phyloP scores from a whole-genome alignment of 306 rosid genomes.

The Prunus salicina region DNA sequence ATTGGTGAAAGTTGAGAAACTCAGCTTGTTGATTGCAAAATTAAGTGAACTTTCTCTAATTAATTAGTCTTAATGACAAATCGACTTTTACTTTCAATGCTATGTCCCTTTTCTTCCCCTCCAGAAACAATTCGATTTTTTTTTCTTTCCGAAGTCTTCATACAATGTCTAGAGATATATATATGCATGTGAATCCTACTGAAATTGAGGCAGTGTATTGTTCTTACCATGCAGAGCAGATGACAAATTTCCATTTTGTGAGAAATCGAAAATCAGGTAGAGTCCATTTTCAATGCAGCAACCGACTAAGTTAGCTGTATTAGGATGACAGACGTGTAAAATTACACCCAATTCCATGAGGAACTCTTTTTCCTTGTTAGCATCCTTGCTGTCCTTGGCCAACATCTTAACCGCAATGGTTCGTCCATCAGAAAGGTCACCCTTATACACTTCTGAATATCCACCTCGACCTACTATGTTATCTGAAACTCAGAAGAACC shows the following conservation, averaged over 20 bases:
- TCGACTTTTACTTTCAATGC: not conserved
- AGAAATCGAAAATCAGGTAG: constrained; percentile 66
- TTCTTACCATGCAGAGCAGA: constrained; percentile 83
- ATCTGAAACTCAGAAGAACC: constrained; percentile 36
- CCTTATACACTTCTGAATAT: constrained; percentile 88
- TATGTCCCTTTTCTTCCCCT: not conserved
- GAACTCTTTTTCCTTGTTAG: constrained; percentile 84
- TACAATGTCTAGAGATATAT: not conserved
- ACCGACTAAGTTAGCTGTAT: constrained; percentile 71
- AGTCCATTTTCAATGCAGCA: constrained; percentile 88
- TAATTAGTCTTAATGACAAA: not conserved
- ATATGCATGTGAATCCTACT: not conserved
- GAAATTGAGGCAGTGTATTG: not conserved
- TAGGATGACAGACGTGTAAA: constrained; percentile 83
- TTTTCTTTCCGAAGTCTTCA: not conserved
- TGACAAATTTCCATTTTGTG: constrained; percentile 86
- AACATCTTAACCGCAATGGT: constrained; percentile 84
- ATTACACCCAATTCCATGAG: constrained; percentile 90
- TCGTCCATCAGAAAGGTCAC: constrained; percentile 56
- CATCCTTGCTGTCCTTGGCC: constrained; percentile 72
- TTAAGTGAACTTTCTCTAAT: not conserved
- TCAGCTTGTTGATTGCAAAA: not conserved
- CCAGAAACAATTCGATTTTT: not conserved
- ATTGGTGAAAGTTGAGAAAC: not conserved
- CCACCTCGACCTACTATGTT: constrained; percentile 84